Evolutionary conservation across 2,329 filamentous ascomycete genomes (phyloP).

Genomic region (Ilyonectria destructans): DNA sequence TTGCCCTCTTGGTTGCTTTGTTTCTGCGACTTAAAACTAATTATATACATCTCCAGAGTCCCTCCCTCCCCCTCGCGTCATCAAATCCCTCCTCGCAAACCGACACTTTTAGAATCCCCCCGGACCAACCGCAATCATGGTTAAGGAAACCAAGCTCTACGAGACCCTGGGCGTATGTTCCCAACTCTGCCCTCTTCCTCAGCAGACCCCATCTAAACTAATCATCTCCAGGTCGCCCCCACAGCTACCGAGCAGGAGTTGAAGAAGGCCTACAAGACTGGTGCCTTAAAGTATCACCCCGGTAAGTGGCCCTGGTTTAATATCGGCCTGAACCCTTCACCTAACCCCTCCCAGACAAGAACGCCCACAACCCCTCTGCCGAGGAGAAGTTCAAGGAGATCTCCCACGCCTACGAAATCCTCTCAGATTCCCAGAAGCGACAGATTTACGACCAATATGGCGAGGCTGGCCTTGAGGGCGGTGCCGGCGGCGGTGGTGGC

Average conservation of each 20-base stretch:
- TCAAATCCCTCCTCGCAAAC: constrained; percentile 26
- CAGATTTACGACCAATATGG: constrained; percentile 97
- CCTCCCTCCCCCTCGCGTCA: constrained; percentile 24
- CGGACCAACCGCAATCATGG: constrained; percentile 70
- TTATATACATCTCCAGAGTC: constrained; percentile 35
- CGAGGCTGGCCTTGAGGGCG: constrained; percentile 95
- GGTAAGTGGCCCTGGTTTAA: constrained; percentile 67
- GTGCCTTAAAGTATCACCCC: constrained; percentile 88
- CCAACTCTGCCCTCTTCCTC: neutral
- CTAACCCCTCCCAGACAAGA: constrained; percentile 81
- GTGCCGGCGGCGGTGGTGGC: constrained; percentile 81
- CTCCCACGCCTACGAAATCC: constrained; percentile 94
- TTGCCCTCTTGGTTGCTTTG: constrained; percentile 4
- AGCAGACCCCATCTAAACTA: constrained; percentile 37
- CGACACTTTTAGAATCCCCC: constrained; percentile 20
- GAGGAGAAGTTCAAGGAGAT: constrained; percentile 99
- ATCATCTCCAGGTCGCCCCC: constrained; percentile 76
- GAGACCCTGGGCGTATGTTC: constrained; percentile 81
- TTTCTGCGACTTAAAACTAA: constrained; percentile 41
- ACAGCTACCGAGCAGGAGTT: constrained; percentile 88
- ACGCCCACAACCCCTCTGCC: constrained; percentile 91
- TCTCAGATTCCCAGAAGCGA: constrained; percentile 94
- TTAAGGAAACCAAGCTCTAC: constrained; percentile 86
- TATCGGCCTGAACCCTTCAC: neutral
- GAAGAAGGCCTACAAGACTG: constrained; percentile 91